These are phyloP conservation scores for Saccharomycopsis fodiens DNA, from an alignment of 805 yeast species.

Conservation along the genomic window DNA sequence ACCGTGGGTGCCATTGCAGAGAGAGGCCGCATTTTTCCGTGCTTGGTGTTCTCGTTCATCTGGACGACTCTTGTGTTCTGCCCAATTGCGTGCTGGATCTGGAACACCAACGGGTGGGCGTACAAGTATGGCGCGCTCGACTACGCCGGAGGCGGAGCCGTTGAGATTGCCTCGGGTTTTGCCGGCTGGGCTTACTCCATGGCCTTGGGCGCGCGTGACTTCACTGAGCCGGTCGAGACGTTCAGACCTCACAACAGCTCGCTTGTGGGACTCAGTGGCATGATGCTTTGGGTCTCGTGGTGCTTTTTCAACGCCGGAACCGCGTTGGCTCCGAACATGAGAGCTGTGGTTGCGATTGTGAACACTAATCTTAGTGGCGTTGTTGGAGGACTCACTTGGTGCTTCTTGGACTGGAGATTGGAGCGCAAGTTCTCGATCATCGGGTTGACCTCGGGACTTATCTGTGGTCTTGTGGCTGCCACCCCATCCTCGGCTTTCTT, in stretches of 20 bases:
- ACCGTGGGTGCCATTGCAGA: conserved; percentile 90
- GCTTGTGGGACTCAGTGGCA: conserved; percentile 81
- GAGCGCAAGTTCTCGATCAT: conserved; percentile 92
- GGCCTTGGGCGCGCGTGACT: conserved; percentile 67
- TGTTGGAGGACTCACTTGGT: conserved; percentile 89
- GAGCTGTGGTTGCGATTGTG: conserved; percentile 84
- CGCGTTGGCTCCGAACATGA: conserved; percentile 71
- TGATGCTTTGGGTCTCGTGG: conserved; percentile 92
- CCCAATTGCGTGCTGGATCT: conserved; percentile 93
- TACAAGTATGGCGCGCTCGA: conserved; percentile 85
- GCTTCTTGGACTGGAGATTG: conserved; percentile 77
- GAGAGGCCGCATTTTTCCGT: conserved; percentile 83
- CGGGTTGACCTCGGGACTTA: conserved; percentile 90
- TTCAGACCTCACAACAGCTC: conserved; percentile 94
- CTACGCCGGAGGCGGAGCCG: conserved; percentile 98
- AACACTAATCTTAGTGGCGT: conserved; percentile 88
- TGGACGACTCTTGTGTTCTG: conserved; percentile 93
- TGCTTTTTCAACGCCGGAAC: conserved; percentile 91
- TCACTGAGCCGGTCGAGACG: conserved; percentile 69
- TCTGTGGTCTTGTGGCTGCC: conserved; percentile 94
- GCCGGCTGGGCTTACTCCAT: conserved; percentile 84
- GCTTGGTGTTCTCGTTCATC: conserved; percentile 69
- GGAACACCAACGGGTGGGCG: conserved; percentile 95
- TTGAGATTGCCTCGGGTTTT: conserved; percentile 86
- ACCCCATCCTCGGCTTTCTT: conserved; percentile 92